These are phyloP conservation scores for Solanum ahanhuiri DNA, from an alignment of 257 asterid species.

Conservation along the genomic window DNA sequence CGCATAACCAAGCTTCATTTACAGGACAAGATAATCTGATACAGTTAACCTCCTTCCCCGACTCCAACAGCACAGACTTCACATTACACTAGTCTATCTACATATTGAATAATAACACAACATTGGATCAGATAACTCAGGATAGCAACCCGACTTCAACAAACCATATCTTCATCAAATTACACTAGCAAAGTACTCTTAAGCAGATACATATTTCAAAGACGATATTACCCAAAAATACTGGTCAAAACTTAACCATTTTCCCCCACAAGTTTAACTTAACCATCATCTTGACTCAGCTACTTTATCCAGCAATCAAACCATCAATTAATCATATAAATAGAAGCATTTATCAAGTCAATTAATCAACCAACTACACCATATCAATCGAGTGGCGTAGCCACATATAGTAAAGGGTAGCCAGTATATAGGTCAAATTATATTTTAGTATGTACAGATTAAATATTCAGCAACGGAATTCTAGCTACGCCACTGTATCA, in stretches of 20 bases:
- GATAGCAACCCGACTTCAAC: background rate
- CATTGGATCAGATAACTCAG: background rate
- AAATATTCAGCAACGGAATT: too few relatives aligned
- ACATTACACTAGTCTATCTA: background rate
- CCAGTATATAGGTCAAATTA: background rate
- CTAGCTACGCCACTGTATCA: background rate
- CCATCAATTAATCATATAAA: background rate
- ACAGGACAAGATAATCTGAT: background rate
- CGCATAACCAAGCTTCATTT: background rate
- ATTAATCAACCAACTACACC: background rate
- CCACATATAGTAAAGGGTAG: background rate
- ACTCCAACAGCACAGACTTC: background rate
- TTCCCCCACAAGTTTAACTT: background rate
- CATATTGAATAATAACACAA: background rate
- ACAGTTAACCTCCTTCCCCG: background rate
- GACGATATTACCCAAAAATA: accelerated
- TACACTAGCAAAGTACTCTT: background rate
- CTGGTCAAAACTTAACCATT: background rate
- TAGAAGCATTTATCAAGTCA: background rate
- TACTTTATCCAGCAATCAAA: background rate
- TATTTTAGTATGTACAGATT: background rate
- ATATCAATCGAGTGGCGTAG: background rate
- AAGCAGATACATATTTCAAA: background rate
- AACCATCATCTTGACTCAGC: background rate
- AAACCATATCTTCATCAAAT: background rate